Evolutionary conservation across 306 rosid genomes (phyloP).

Genomic region (Trifolium pratense): DNA sequence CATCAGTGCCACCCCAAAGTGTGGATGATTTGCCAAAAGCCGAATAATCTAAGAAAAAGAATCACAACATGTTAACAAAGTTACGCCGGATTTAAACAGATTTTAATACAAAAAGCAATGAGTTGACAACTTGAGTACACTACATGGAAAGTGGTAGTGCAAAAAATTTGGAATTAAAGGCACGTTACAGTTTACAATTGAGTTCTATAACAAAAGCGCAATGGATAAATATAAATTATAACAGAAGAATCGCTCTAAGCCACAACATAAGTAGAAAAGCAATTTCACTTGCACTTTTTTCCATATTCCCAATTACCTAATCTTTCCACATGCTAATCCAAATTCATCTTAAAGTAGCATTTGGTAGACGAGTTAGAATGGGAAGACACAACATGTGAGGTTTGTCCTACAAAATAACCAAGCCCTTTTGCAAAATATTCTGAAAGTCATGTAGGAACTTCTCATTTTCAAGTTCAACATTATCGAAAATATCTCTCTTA

Average conservation of each 20-base stretch:
- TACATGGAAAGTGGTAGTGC: conserved; percentile 6
- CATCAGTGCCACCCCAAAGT: conserved; percentile 71
- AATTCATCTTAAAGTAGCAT: conserved; percentile 5
- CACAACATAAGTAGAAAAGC: conserved; percentile 15
- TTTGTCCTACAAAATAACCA: conserved; percentile 2
- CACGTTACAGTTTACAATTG: conserved; percentile 15
- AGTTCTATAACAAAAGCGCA: neutral
- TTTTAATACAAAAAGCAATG: neutral
- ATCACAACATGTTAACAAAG: conserved; percentile 28
- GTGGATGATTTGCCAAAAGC: conserved; percentile 91
- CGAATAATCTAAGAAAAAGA: conserved; percentile 69
- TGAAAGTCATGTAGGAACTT: neutral
- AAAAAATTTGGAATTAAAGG: neutral
- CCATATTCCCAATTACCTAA: neutral
- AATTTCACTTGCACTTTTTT: neutral
- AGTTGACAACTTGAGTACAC: neutral
- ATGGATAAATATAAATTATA: neutral
- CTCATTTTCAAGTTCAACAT: neutral
- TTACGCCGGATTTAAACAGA: conserved; percentile 1
- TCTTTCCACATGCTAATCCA: conserved; percentile 22
- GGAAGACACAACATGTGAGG: neutral
- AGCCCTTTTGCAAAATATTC: neutral
- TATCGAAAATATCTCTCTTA: neutral
- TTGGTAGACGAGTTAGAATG: neutral
- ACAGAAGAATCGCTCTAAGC: conserved; percentile 17